Evolutionary conservation across 331 rosid species (phyloP).

Genomic region (Malus hybrid): DNA sequence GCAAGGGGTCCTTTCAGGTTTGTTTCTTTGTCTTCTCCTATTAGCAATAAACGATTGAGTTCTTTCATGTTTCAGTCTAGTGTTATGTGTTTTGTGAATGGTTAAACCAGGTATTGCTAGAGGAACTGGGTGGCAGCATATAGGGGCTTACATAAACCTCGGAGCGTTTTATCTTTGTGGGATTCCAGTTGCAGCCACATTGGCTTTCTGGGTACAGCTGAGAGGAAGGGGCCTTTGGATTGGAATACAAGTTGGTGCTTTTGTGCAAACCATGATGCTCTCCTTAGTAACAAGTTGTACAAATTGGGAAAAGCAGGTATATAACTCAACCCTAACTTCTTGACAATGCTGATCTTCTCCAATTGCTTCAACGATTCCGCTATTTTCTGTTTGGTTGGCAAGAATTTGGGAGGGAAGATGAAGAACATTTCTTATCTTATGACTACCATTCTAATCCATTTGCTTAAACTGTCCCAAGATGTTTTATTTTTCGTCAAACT

Average conservation of each 20-base stretch:
- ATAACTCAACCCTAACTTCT: background rate
- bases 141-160: slow-evolving; percentile 65
- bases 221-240: slow-evolving; percentile 66
- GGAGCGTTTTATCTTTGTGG: slow-evolving; percentile 83
- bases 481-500: background rate
- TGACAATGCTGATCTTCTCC: background rate
- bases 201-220: slow-evolving; percentile 36
- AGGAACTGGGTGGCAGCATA: slow-evolving; percentile 80
- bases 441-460: background rate
- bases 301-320: slow-evolving; percentile 56
- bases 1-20: slow-evolving; percentile 67
- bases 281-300: slow-evolving; percentile 32
- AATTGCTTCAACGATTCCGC: too few relatives aligned
- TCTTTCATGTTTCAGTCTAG: background rate
- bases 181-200: slow-evolving; percentile 48
- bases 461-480: background rate
- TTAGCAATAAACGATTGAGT: background rate
- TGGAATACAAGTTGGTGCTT: slow-evolving; percentile 51
- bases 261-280: slow-evolving; percentile 37
- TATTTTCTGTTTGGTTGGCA: background rate
- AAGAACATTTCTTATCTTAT: background rate
- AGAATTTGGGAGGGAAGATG: background rate
- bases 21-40: background rate
- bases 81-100: background rate
- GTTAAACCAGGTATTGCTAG: slow-evolving; percentile 55